Conservation (phyloP, 768 basidiomycete species). For the Tremella mesenterica region DNA sequence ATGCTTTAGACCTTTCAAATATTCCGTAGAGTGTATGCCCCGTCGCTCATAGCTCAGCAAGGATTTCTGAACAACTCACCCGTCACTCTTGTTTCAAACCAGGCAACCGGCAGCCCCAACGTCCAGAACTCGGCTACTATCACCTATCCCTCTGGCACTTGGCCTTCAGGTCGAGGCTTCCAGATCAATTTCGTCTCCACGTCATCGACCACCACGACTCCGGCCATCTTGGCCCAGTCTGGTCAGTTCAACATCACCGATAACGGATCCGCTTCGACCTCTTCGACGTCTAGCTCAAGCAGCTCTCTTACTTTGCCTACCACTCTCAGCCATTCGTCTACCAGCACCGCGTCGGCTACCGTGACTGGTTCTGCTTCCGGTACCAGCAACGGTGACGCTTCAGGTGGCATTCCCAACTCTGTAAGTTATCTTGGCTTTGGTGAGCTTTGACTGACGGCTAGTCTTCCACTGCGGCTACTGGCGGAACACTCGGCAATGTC, state of each 20-base stretch:
- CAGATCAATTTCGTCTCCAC: slow-evolving; percentile 63
- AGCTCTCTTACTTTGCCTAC: not conserved
- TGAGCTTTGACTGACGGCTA: slow-evolving; percentile 3
- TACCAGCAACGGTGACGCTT: slow-evolving; percentile 10
- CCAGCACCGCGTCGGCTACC: slow-evolving; percentile 1
- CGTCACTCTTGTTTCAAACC: slow-evolving; percentile 23
- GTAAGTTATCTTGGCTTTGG: slow-evolving; percentile 4
- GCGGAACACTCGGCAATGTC: slow-evolving; percentile 3
- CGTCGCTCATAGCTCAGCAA: slow-evolving; percentile 11
- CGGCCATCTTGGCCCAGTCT: slow-evolving; percentile 64
- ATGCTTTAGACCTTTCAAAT: not conserved
- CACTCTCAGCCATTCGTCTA: not conserved
- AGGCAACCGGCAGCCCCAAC: slow-evolving; percentile 53
- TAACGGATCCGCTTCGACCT: slow-evolving; percentile 41
- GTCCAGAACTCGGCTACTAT: slow-evolving; percentile 51
- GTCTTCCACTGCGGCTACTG: slow-evolving; percentile 7
- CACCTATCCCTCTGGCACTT: slow-evolving; percentile 53
- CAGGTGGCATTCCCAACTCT: slow-evolving; percentile 27
- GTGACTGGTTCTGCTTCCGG: not conserved
- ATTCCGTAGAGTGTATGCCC: too few relatives aligned
- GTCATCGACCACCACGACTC: slow-evolving; percentile 48
- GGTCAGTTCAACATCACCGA: slow-evolving; percentile 52
- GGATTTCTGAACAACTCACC: slow-evolving; percentile 30
- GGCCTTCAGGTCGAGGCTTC: slow-evolving; percentile 57
- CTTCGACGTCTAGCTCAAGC: slow-evolving; percentile 2